Evolutionary conservation across 2,329 filamentous ascomycete species (phyloP).

Genomic region (Ceratocystis harringtonii): DNA sequence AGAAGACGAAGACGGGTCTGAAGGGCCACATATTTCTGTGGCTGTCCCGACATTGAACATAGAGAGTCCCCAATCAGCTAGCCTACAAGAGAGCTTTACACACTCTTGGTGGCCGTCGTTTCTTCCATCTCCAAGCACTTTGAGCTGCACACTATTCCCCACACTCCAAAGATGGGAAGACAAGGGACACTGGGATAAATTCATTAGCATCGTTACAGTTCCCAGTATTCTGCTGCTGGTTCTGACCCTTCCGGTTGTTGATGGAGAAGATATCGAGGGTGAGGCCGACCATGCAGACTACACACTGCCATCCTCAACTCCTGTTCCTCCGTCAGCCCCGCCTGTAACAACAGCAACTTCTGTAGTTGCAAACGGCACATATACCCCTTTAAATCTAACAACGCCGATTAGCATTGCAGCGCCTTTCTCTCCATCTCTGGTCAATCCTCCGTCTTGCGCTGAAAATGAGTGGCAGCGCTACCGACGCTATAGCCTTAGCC

Average conservation of each 20-base stretch:
- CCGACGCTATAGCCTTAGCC: slow-evolving; percentile 32
- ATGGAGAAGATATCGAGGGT: slow-evolving; percentile 44
- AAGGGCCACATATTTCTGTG: not conserved
- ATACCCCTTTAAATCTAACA: not conserved
- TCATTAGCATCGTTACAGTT: slow-evolving; percentile 68
- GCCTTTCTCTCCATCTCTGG: slow-evolving; percentile 25
- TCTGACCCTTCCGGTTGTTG: slow-evolving; percentile 80
- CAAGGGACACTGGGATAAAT: slow-evolving; percentile 72
- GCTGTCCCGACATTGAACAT: slow-evolving; percentile 8
- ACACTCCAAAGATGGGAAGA: slow-evolving; percentile 68
- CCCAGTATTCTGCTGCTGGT: slow-evolving; percentile 82
- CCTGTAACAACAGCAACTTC: not conserved
- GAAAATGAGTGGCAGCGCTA: slow-evolving; percentile 43
- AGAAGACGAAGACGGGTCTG: not conserved
- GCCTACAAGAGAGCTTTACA: not conserved
- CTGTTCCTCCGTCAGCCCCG: not conserved
- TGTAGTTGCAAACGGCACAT: not conserved
- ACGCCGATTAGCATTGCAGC: slow-evolving; percentile 13
- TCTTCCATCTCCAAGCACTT: slow-evolving; percentile 60
- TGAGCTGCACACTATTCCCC: slow-evolving; percentile 61
- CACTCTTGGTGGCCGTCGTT: slow-evolving; percentile 63
- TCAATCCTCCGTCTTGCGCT: not conserved
- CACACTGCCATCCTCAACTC: not conserved
- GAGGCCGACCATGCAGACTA: slow-evolving; percentile 6
- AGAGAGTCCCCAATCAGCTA: not conserved